These are phyloP conservation scores for Marasmius tenuissimus DNA, from an alignment of 1,284 basidiomycete genomes.

Conservation along the genomic window DNA sequence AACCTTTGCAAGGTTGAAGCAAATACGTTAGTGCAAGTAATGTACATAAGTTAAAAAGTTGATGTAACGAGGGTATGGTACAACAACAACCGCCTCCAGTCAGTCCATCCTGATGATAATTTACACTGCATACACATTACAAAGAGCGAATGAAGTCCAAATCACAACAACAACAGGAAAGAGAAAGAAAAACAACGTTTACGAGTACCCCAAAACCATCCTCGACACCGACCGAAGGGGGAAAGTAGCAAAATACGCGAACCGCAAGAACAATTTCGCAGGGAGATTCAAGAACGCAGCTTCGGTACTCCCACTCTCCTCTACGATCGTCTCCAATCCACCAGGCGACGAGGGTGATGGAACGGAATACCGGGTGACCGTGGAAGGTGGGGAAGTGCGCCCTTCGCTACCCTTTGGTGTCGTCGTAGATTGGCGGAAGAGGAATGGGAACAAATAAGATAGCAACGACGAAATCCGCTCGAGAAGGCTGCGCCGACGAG, in stretches of 20 bases:
- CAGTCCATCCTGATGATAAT: too few species aligned
- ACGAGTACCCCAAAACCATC: slow-evolving; percentile 5
- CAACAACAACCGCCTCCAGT: too few species aligned
- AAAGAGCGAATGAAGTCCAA: too few species aligned
- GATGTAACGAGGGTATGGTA: too few species aligned
- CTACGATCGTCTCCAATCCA: slow-evolving; percentile 5
- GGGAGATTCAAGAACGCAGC: background rate
- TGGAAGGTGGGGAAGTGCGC: slow-evolving; percentile 2
- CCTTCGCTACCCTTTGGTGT: background rate
- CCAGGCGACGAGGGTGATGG: slow-evolving; percentile 4
- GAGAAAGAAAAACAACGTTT: too few species aligned
- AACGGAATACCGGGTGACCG: slow-evolving; percentile 7
- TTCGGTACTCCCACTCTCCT: background rate
- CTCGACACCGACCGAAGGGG: slow-evolving; percentile 3
- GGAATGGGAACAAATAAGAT: background rate
- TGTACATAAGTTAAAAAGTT: too few species aligned
- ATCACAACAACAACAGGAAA: too few species aligned
- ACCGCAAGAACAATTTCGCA: background rate
- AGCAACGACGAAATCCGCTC: background rate
- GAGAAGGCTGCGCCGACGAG: background rate
- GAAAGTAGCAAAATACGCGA: background rate
- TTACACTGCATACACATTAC: too few species aligned
- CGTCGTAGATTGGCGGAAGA: background rate
- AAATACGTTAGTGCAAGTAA: too few species aligned
- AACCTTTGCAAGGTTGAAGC: too few species aligned